Evolutionary conservation across 2,329 filamentous ascomycete genomes (phyloP), one percentile per base, ranked within the genome.

Genomic region (Fusarium algeriense): DNA sequence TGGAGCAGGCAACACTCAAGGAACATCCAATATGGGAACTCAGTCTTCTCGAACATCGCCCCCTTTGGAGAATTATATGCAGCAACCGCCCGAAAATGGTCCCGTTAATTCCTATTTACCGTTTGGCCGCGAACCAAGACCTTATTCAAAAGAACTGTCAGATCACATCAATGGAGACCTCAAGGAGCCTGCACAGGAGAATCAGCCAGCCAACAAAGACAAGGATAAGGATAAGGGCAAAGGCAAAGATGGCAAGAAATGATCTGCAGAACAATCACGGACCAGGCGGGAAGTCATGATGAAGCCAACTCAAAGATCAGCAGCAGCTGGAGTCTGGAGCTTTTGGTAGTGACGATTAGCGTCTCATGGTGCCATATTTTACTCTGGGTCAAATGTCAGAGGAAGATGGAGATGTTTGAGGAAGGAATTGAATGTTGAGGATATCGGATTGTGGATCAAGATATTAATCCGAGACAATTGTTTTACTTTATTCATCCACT

Each of bases 391-490:
- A 17, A 13, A 46, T 30, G 38, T 23, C 23, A 30, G 38, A 44
- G 35, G 40, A 49, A 35, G 45, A 48, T 26, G n/a, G 23, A 35
- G 38, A 10, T 20, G 17, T 55, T 44, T 15, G 23, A 40, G 44
- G 48, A 30, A 14, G 13, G 13, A 3, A 30, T 44, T 28, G 28
- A 61, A 50, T 20, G 48, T 9, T 30, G 32, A 49, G 30, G 32
- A 67, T 55, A 55, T 45, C 37, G 23, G 19, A 55, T 26, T 28
- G 52, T 37, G 43, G 64, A 26, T 10, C 37, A 38, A 40, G 37
- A 41, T 67, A 67, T 67, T 67, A 52, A 54, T 56, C 38, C 32
- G 37, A 67, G 56, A 63, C 64, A 67, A 45, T 50, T 32, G 40
- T 52, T 66, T 59, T 65, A 45, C 32, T 9, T 37, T 40, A 14